Base-by-base conservation (phyloP, 805 yeast species). In the Starmera amethionina region DNA sequence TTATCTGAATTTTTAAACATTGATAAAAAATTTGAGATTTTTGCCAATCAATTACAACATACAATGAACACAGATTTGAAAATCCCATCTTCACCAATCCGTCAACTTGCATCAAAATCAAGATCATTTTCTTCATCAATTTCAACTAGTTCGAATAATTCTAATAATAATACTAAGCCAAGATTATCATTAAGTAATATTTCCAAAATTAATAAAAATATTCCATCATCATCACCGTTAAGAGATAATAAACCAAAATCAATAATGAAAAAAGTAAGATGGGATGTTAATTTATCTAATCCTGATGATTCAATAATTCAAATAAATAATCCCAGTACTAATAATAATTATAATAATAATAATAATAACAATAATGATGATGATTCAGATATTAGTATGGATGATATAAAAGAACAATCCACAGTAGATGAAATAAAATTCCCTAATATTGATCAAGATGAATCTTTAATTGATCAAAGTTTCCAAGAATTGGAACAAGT, bases 251-350 rank as follows among this genome's bases (percentile, higher is more conserved):
- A 44, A 30, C 36, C 41, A 37, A 38, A 34, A 14, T 39, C 27
- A 63, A 58, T 49, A 10, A 36, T 54, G 11, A 70, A 69, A 40
- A 69, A 64, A 42, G 77, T 72, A 2, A 62, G 75, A 45, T 71
- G 75, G 72, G 66, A 65, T 42, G 63, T 63, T 11, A 22, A 22
- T 7, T 68, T 68, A 3, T 50, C 49, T 36, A 43, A 40, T 25
- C n/a, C 12, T 8, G 5, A 19, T 5, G 38, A 37, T 13, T 30
- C 32, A 8, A 30, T 22, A 22, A 22, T 22, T 22, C 25, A 22
- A 22, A 22, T 22, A 22, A 22, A 22, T 22, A 22, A 22, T 22
- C 25, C 25, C 25, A 22, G 25, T 22, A 22, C 25, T 22, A 22
- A 7, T 22, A 14, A 5, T 30, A 5, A 5, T 13, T 5, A 13